Conservation (phyloP, 139 green algal genomes). For the Pseudopediastrum boryanum region DNA sequence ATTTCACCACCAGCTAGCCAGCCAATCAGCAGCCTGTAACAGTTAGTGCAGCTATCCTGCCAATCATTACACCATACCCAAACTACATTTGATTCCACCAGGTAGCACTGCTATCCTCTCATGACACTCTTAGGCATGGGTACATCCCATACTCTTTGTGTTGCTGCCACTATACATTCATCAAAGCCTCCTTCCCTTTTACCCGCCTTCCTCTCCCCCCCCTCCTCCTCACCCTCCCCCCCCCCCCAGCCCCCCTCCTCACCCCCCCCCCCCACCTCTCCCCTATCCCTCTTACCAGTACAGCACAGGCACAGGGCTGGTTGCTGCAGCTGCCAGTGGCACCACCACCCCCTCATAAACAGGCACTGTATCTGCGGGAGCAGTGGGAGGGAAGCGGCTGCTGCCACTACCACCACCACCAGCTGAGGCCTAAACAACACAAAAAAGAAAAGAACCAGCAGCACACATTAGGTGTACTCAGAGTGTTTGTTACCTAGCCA, state of each 20-base stretch:
- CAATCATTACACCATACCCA: too few relatives aligned
- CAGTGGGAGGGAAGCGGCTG: neutral
- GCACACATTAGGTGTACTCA: neutral
- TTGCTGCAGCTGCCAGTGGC: neutral
- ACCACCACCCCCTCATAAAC: constrained; percentile 23
- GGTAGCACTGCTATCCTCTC: neutral
- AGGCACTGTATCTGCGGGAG: neutral
- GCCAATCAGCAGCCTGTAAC: too few relatives aligned
- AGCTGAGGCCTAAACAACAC: neutral
- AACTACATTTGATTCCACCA: too few relatives aligned
- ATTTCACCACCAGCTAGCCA: too few relatives aligned
- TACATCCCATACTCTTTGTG: neutral
- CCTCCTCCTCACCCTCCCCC: too few relatives aligned
- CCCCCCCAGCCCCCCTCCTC: too few relatives aligned
- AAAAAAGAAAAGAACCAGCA: neutral
- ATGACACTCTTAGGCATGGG: neutral
- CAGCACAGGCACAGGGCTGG: neutral
- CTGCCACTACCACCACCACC: neutral
- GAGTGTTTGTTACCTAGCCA: neutral
- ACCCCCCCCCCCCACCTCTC: too few relatives aligned
- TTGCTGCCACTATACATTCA: too few relatives aligned
- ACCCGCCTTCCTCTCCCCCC: too few relatives aligned
- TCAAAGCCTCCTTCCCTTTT: too few relatives aligned
- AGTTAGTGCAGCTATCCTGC: too few relatives aligned
- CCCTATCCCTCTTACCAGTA: constrained; percentile 31